Evolutionary conservation across 108 stramenopile species (phyloP), one percentile per base, ranked within the genome.

Genomic region (Conticribra guillardii): DNA sequence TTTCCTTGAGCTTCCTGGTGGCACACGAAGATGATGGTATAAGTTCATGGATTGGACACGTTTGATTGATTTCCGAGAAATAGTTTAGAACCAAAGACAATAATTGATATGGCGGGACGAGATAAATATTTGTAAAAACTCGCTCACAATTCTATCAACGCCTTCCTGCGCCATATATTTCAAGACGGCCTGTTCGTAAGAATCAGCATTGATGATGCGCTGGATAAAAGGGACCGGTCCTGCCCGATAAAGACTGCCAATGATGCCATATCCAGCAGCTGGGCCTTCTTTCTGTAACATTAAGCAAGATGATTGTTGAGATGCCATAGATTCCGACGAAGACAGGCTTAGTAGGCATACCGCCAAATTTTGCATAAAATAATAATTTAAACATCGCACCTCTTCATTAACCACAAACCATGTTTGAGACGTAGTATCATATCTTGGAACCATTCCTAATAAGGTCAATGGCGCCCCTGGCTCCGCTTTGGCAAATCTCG

Each of bases 121-220:
- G n/a, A n/a, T n/a, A n/a, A n/a, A n/a, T n/a, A n/a, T n/a, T n/a
- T n/a, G n/a, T n/a, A n/a, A n/a, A n/a, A n/a, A n/a, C n/a, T n/a
- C 11, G 41, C 67, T 69, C 67, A 69, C 70, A 23, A 71, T 26
- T 51, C 86, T 74, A 37, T 60, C 56, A 46, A 66, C 70, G 28
- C 79, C 75, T 41, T 87, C 84, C 18, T 57, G 46, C 0, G 89
- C 84, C 82, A 87, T 87, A 69, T 82, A 87, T 34, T 89, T 89
- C 24, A 83, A 45, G 0, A 89, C 89, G 0, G 84, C 89, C 59
- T 89, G 89, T 51, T 87, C 86, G 67, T 89, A 89, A 31, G 78
- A 66, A 5, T 76, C 79, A 0, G 84, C 48, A 47, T 84, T 74
- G 18, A 85, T 37, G 14, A 90, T 58, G 21, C 89, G 81, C 17